Evolutionary conservation across 2,329 filamentous ascomycete species (phyloP), one percentile per base, ranked within the genome.

Genomic region (Chaetomium globosum): DNA sequence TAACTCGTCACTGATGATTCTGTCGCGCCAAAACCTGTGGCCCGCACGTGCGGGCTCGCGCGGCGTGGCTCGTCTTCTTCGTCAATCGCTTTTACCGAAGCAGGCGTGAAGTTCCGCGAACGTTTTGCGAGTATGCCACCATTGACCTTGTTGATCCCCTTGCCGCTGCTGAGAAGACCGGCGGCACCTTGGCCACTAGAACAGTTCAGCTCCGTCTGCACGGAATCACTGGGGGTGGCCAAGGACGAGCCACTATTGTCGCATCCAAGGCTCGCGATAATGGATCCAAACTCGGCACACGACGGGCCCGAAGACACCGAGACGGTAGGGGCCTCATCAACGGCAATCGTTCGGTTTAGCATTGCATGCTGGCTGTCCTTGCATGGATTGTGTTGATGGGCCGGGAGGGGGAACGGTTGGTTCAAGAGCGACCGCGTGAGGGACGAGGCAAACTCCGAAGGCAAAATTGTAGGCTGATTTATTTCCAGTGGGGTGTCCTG

Each of bases 371-470:
- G 75, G 49, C 77, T 79, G 67, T 83, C 81, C 61, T 83, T 83
- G 46, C 70, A 65, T 52, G 74, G 72, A n/a, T 69, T 71, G 19
- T 75, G 68, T 10, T 74, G 70, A 16, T 75, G 75, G 4, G 75
- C 65, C 3, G 78, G 75, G 2, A 79, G 70, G 0, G 79, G 76
- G 33, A 77, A 73, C 12, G 81, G 79, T 60, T 84, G 82, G 57
- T 81, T 82, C 31, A 84, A 74, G 48, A 85, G 72, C 0, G 82
- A 83, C 62, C 80, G 77, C 0, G 80, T 80, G 59, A 84, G 73
- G n/a, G 79, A 77, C 6, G 76, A 75, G 5, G 79, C 77, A 4
- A 82, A 71, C 39, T 80, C 78, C 2, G 75, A 63, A 1, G 76
- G 74, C 10, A 79, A 74, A 33, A 69, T 68, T 19, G 69, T 68